Conservation (phyloP, 2,329 filamentous ascomycete species). For the Eutypella sp. region DNA sequence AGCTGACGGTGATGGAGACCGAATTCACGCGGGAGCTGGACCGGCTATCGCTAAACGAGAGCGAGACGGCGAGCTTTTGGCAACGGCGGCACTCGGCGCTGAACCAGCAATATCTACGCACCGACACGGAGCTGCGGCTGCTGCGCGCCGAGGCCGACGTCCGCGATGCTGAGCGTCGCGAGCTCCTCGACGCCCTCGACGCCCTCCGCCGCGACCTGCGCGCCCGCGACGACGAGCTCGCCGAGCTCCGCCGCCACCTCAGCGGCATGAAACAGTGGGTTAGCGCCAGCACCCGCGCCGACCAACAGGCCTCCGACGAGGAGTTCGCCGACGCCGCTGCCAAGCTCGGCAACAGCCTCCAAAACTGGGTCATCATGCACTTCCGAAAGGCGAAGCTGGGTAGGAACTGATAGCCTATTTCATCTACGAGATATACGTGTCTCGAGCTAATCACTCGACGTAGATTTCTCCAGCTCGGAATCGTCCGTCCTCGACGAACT, state of each 20-base stretch:
- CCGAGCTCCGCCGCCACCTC: conserved; percentile 53
- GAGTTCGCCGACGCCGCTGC: conserved; percentile 59
- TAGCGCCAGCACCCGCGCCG: conserved; percentile 58
- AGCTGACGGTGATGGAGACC: conserved; percentile 46
- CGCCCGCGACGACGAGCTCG: conserved; percentile 52
- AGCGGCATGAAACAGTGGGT: conserved; percentile 67
- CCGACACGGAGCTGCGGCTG: conserved; percentile 49
- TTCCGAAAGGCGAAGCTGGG: conserved; percentile 59
- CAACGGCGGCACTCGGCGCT: conserved; percentile 49
- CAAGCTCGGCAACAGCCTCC: conserved; percentile 59
- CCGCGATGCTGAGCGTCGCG: conserved; percentile 41
- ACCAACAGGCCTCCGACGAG: conserved; percentile 60
- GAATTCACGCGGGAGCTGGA: conserved; percentile 52
- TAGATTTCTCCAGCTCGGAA: conserved; percentile 40
- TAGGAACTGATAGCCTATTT: conserved; percentile 23
- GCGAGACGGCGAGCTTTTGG: conserved; percentile 53
- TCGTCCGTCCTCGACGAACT: conserved; percentile 35
- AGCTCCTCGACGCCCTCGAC: conserved; percentile 47
- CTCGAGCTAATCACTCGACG: conserved; percentile 7
- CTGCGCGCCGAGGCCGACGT: conserved; percentile 45
- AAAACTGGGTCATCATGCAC: conserved; percentile 70
- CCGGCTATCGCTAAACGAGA: conserved; percentile 47
- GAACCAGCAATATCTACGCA: conserved; percentile 47
- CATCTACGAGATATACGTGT: background rate
- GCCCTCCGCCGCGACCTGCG: conserved; percentile 40